Base-by-base conservation (phyloP, 75 land plant species). In the Pseudotsuga menziesii region DNA sequence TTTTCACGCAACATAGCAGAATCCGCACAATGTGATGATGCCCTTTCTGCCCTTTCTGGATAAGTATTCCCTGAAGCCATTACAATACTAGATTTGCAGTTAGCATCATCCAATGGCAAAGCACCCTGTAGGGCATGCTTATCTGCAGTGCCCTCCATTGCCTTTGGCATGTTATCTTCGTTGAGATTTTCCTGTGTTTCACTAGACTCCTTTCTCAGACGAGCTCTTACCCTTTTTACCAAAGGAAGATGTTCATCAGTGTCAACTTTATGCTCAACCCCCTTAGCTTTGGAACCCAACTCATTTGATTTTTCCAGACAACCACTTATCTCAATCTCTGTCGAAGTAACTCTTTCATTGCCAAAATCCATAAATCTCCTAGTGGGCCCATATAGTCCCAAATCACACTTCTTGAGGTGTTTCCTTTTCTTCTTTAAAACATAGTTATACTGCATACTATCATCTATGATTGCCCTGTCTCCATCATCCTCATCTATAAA, bases 171-270 rank as follows among this genome's bases (percentile, higher is more conserved):
- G 2, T 17, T 19, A 60, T 76, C 26, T 25, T 41, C 39, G 15
- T 78, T 29, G 26, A 55, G 14, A 78, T 78, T 80, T 16, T 75
- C 81, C 6, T 61, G 60, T 72, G 36, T 39, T 55, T 23, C 55
- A 52, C 32, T 35, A 22, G 66, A 73, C 57, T 72, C 74, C 74
- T 85, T 82, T 22, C 83, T 85, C 86, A 88, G 86, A 8, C 96
- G 78, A 60, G 84, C 88, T 63, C 96, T 89, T 2, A 95, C 90
- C 83, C 93, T 85, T 81, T 95, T 95, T 3, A 91, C 85, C 58
- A 91, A 54, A 6, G 98, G 95, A 39, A 95, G 80, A 57, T 92
- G 92, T 69, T 94, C 89, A 78, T 94, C 97, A 58, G 85, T 87
- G 83, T 88, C 89, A 16, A 80, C 74, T 25, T 74, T 83, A 12